These are phyloP conservation scores for Lachnellula cervina DNA, from an alignment of 2,329 filamentous ascomycete species.

Conservation along the genomic window DNA sequence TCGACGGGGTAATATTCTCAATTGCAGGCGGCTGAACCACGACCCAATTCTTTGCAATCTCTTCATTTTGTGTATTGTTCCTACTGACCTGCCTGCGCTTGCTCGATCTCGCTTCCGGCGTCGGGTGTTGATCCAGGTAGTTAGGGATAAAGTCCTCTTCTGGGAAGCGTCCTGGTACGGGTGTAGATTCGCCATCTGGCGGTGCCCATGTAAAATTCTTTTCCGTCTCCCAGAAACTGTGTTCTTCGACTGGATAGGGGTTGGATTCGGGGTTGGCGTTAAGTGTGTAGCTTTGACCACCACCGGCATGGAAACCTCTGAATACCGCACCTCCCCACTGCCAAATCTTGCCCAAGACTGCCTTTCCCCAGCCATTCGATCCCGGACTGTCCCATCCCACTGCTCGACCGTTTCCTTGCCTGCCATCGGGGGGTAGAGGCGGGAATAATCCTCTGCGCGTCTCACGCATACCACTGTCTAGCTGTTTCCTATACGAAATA, in stretches of 20 bases:
- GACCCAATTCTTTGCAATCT: conserved; percentile 64
- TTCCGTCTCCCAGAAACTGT: conserved; percentile 8
- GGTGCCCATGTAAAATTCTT: conserved; percentile 10
- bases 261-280: conserved; percentile 3
- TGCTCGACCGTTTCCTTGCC: conserved; percentile 21
- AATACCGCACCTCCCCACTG: conserved; percentile 66
- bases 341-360: conserved; percentile 72
- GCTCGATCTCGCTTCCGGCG: conserved; percentile 35
- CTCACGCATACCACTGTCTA: conserved; percentile 11
- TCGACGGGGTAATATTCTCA: conserved; percentile 9
- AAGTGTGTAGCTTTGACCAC: conserved; percentile 60
- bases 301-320: conserved; percentile 80
- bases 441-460: conserved; percentile 6
- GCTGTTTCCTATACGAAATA: conserved; percentile 34
- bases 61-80: conserved; percentile 43
- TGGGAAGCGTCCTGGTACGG: conserved; percentile 51
- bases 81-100: conserved; percentile 45
- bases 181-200: conserved; percentile 32
- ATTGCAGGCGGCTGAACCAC: conserved; percentile 43
- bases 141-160: conserved; percentile 43
- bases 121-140: conserved; percentile 34
- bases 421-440: conserved; percentile 13
- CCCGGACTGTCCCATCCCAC: conserved; percentile 17
- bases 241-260: conserved; percentile 6
- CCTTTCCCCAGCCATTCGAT: conserved; percentile 48